Percentiles rank a stretch among this genome's conserved stretches.
Conservation (phyloP, 768 basidiomycete genomes). For the Rhodotorula taiwanensis region DNA sequence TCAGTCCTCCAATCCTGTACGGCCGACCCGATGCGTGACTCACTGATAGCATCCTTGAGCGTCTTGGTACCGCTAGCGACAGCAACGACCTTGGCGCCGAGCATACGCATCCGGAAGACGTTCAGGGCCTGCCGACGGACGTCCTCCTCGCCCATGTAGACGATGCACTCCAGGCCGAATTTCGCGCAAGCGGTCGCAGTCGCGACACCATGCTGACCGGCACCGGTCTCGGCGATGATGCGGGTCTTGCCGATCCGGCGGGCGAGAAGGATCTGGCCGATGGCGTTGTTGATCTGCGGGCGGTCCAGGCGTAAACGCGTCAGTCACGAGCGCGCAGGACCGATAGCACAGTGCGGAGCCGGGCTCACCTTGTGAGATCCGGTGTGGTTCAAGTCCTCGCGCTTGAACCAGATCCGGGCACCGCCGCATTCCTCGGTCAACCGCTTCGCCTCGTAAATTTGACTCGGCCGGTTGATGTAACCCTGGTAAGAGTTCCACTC, state of each 20-base stretch:
- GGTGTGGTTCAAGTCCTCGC: slow-evolving; percentile 93
- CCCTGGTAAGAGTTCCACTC: slow-evolving; percentile 80
- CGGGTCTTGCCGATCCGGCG: slow-evolving; percentile 85
- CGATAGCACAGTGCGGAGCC: no score
- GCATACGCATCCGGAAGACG: slow-evolving; percentile 96
- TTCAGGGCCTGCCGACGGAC: slow-evolving; percentile 92
- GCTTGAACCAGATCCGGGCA: slow-evolving; percentile 95
- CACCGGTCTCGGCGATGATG: slow-evolving; percentile 98
- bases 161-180: slow-evolving; percentile 86
- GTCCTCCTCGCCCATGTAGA: slow-evolving; percentile 98
- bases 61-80: slow-evolving; percentile 90
- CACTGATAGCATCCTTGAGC: slow-evolving; percentile 87
- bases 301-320: no score
- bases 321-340: no score
- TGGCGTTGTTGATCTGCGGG: slow-evolving; percentile 79
- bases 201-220: slow-evolving; percentile 97
- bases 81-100: slow-evolving; percentile 89
- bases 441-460: slow-evolving; percentile 82
- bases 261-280: slow-evolving; percentile 93
- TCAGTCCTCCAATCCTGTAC: neutral
- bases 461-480: slow-evolving; percentile 92
- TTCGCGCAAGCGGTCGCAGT: slow-evolving; percentile 97
- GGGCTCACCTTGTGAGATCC: slow-evolving; percentile 73
- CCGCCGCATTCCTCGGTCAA: slow-evolving; percentile 84
- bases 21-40: neutral